phyloP scores from a whole-genome alignment of 1,139 yeast genomes.

The Blastobotrys raffinosifermentans region DNA sequence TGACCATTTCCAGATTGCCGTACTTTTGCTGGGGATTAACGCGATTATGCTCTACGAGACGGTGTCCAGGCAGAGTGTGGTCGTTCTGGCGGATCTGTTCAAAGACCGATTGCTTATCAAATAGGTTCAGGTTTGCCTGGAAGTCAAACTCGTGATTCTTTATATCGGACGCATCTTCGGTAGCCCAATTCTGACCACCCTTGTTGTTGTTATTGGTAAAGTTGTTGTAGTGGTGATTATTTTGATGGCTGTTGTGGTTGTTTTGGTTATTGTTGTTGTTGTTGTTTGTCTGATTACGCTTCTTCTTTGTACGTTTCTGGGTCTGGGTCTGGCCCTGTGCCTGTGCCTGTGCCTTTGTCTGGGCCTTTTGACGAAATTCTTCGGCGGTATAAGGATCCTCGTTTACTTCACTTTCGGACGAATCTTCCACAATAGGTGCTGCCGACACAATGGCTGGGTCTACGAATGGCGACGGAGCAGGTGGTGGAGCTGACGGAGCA shows the following conservation, averaged over 20 bases:
- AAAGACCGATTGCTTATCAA: slow-evolving; percentile 76
- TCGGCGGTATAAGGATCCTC: slow-evolving; percentile 21
- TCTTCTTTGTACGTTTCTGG: slow-evolving; percentile 1
- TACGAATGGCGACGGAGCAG: slow-evolving; percentile 12
- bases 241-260: slow-evolving; percentile 4
- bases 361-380: slow-evolving; percentile 10
- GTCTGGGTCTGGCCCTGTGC: slow-evolving; percentile 5
- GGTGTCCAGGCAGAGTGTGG: slow-evolving; percentile 49
- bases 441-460: slow-evolving; percentile 30
- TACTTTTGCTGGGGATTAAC: slow-evolving; percentile 36
- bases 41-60: slow-evolving; percentile 75
- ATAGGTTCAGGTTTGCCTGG: slow-evolving; percentile 72
- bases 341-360: slow-evolving; percentile 1
- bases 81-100: slow-evolving; percentile 68
- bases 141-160: slow-evolving; percentile 67
- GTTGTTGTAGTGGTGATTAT: slow-evolving; percentile 1
- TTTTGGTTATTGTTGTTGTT: slow-evolving; percentile 5
- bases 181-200: slow-evolving; percentile 40
- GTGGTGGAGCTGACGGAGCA: slow-evolving; percentile 10
- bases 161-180: slow-evolving; percentile 45
- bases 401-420: slow-evolving; percentile 19
- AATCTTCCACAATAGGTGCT: slow-evolving; percentile 14
- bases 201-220: slow-evolving; percentile 9
- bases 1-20: slow-evolving; percentile 71
- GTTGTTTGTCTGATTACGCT: slow-evolving; percentile 3